Conservation (phyloP, 2,329 filamentous ascomycete species). For the Ceratocystis harringtonii region DNA sequence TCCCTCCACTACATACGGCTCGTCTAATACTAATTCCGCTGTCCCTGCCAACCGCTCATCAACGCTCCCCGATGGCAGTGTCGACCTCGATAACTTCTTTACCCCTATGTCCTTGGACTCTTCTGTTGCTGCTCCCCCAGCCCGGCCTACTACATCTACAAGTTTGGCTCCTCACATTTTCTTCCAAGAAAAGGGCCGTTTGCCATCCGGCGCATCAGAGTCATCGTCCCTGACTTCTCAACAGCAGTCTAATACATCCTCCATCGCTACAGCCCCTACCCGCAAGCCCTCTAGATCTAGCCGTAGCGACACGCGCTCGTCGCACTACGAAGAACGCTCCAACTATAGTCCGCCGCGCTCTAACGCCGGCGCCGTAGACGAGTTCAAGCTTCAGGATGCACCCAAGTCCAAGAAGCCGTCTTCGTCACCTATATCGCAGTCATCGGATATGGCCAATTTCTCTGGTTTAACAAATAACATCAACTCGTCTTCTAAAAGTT, state of each 20-base stretch:
- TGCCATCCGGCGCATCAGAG: constrained; percentile 24
- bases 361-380: constrained; percentile 29
- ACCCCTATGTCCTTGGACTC: constrained; percentile 64
- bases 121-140: constrained; percentile 36
- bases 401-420: constrained; percentile 45
- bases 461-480: constrained; percentile 14
- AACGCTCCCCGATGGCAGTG: constrained; percentile 35
- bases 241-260: constrained; percentile 6
- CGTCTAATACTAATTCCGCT: constrained; percentile 44
- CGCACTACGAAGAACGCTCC: constrained; percentile 18
- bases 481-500: constrained; percentile 13
- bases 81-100: constrained; percentile 54
- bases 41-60: constrained; percentile 50
- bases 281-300: constrained; percentile 36
- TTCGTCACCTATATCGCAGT: constrained; percentile 26
- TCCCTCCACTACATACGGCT: constrained; percentile 62
- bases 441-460: constrained; percentile 16
- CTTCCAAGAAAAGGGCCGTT: constrained; percentile 69
- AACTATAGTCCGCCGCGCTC: constrained; percentile 24
- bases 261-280: constrained; percentile 21
- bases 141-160: constrained; percentile 33
- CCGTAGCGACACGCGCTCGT: constrained; percentile 29
- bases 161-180: constrained; percentile 65
- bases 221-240: constrained; percentile 9
- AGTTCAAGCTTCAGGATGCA: constrained; percentile 69